These are phyloP conservation scores for Aspergillus texensis DNA, from an alignment of 2,329 filamentous ascomycete genomes.

Conservation along the genomic window DNA sequence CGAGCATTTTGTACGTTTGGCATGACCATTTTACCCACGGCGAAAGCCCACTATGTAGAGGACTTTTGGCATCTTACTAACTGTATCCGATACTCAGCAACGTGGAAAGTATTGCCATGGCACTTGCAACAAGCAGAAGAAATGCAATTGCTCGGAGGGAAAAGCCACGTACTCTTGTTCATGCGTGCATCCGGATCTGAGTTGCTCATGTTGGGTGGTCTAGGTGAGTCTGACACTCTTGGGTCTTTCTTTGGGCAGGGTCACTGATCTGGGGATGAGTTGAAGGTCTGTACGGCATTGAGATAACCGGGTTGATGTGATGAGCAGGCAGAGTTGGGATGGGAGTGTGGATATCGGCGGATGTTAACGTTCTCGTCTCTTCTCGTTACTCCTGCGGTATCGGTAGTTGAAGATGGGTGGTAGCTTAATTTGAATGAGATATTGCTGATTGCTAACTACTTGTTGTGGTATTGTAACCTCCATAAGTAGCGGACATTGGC, in stretches of 20 bases:
- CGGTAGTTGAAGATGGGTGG: not conserved
- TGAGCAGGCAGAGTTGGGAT: not conserved
- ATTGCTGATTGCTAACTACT: not conserved
- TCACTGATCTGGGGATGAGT: not conserved
- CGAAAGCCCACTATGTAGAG: not conserved
- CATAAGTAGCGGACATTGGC: not conserved
- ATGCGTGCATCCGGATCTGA: not conserved
- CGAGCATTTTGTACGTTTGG: not conserved
- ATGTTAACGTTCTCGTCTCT: not conserved
- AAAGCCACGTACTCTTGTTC: not conserved
- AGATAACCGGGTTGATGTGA: not conserved
- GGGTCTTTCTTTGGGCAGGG: not conserved
- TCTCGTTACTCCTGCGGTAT: not conserved
- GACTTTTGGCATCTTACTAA: not conserved
- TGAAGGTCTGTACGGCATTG: not conserved
- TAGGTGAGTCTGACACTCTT: not conserved
- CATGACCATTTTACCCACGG: not conserved
- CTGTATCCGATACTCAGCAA: not conserved
- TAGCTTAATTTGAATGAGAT: not conserved
- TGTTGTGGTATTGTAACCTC: not conserved
- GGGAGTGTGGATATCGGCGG: not conserved
- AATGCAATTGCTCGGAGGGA: not conserved
- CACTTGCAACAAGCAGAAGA: not conserved
- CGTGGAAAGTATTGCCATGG: not conserved
- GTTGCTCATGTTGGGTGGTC: not conserved